Percentiles rank a stretch among this genome's conserved stretches.
Evolutionary conservation across 2,329 filamentous ascomycete species (phyloP).

Genomic region (Plectosphaerella plurivora): DNA sequence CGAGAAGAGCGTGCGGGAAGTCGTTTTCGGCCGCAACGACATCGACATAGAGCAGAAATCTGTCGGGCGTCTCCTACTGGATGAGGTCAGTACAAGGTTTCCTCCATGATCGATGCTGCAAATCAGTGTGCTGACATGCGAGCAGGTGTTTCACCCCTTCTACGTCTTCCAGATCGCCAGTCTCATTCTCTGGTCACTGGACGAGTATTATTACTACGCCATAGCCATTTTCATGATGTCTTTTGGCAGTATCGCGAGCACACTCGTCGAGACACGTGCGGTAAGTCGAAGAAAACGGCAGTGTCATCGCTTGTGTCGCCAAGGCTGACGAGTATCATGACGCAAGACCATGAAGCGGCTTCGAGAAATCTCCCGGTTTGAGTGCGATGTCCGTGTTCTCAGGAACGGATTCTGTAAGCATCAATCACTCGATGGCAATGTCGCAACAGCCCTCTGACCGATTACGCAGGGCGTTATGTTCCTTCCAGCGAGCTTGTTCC

Average conservation of each 20-base stretch:
- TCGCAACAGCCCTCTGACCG: slow-evolving; percentile 7
- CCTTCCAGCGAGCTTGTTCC: slow-evolving; percentile 86
- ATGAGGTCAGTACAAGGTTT: slow-evolving; percentile 57
- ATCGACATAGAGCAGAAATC: slow-evolving; percentile 94
- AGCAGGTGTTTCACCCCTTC: slow-evolving; percentile 89
- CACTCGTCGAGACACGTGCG: slow-evolving; percentile 82
- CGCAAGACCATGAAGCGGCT: slow-evolving; percentile 78
- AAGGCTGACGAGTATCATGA: background rate
- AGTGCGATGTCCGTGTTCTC: slow-evolving; percentile 90
- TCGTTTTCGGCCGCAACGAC: slow-evolving; percentile 83
- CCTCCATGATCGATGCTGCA: background rate
- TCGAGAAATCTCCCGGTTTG: slow-evolving; percentile 87
- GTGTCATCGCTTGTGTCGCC: slow-evolving; percentile 7
- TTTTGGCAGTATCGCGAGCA: slow-evolving; percentile 83
- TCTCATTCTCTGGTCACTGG: slow-evolving; percentile 87
- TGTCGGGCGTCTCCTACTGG: slow-evolving; percentile 74
- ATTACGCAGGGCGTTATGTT: slow-evolving; percentile 66
- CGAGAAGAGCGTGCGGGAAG: slow-evolving; percentile 76
- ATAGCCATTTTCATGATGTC: slow-evolving; percentile 94
- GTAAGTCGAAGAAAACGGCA: slow-evolving; percentile 37
- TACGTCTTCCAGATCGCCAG: slow-evolving; percentile 98
- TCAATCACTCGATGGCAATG: background rate
- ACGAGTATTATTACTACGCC: slow-evolving; percentile 98
- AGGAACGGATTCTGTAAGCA: slow-evolving; percentile 85
- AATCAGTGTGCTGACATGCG: slow-evolving; percentile 12